phyloP scores from a whole-genome alignment of 768 basidiomycete genomes.

The Pleurotus giganteus region DNA sequence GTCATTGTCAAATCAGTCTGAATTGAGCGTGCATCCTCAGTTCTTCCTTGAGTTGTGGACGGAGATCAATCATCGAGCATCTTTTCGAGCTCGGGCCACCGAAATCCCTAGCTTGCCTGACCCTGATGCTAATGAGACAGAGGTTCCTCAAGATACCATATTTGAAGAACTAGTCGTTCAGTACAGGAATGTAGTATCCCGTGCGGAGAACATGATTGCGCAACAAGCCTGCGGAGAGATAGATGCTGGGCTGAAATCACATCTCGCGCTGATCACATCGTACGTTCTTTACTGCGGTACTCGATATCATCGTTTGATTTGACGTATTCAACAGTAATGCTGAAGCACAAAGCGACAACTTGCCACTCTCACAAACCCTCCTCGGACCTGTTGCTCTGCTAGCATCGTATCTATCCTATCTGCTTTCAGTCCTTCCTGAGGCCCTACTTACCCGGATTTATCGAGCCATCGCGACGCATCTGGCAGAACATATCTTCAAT shows the following conservation, averaged over 20 bases:
- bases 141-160: conserved; percentile 59
- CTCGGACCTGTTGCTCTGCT: conserved; percentile 75
- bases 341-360: conserved; percentile 28
- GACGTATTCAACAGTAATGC: conserved; percentile 18
- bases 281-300: no score
- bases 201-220: conserved; percentile 88
- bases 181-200: conserved; percentile 56
- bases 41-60: conserved; percentile 91
- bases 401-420: conserved; percentile 72
- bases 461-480: conserved; percentile 63
- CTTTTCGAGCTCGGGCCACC: conserved; percentile 54
- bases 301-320: neutral
- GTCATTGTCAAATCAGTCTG: neutral
- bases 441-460: conserved; percentile 63
- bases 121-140: conserved; percentile 27
- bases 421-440: conserved; percentile 63
- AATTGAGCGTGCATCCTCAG: conserved; percentile 36
- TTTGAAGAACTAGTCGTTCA: conserved; percentile 74
- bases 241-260: conserved; percentile 68
- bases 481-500: conserved; percentile 80
- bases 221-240: conserved; percentile 83
- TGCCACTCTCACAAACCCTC: conserved; percentile 67
- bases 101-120: conserved; percentile 50
- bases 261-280: conserved; percentile 56
- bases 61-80: conserved; percentile 64